A percentile compares a stretch with the other conserved stretches of the same genome.
Evolutionary conservation across 208 protist species (phyloP).

Genomic region (Tritrichomonas foetus): DNA sequence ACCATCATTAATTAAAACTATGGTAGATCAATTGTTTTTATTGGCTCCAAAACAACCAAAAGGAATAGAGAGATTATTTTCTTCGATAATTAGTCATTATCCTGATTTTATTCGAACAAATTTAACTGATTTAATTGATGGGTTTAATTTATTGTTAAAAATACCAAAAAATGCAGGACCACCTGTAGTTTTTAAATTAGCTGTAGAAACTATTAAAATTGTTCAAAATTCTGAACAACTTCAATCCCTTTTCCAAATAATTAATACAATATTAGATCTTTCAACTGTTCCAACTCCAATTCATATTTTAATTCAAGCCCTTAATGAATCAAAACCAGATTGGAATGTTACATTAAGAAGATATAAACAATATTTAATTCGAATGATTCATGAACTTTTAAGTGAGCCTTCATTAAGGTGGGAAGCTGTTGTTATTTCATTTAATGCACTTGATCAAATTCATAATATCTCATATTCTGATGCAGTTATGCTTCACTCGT

Average conservation of each 20-base stretch:
- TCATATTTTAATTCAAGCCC: not conserved
- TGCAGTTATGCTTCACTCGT: slow-evolving; percentile 21
- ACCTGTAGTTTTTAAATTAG: not conserved
- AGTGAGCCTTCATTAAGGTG: not conserved
- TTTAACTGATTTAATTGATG: not conserved
- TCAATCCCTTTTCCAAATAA: not conserved
- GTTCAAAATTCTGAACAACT: not conserved
- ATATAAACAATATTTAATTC: slow-evolving; percentile 3
- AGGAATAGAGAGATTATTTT: not conserved
- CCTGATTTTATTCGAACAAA: not conserved
- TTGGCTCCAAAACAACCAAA: not conserved
- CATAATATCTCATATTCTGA: not conserved
- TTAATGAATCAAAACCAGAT: not conserved
- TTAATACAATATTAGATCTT: not conserved
- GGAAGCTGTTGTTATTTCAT: slow-evolving; percentile 32
- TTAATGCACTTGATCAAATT: slow-evolving; percentile 14
- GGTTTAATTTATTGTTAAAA: not conserved
- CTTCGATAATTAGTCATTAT: not conserved
- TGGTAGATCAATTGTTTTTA: not conserved
- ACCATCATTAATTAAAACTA: not conserved
- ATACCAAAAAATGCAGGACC: not conserved
- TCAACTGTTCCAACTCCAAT: slow-evolving; percentile 8
- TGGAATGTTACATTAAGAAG: not conserved
- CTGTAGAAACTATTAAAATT: not conserved
- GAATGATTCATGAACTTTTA: slow-evolving; percentile 12